phyloP scores from a whole-genome alignment of 73 alveolate species.

The Paramecium primaurelia region DNA sequence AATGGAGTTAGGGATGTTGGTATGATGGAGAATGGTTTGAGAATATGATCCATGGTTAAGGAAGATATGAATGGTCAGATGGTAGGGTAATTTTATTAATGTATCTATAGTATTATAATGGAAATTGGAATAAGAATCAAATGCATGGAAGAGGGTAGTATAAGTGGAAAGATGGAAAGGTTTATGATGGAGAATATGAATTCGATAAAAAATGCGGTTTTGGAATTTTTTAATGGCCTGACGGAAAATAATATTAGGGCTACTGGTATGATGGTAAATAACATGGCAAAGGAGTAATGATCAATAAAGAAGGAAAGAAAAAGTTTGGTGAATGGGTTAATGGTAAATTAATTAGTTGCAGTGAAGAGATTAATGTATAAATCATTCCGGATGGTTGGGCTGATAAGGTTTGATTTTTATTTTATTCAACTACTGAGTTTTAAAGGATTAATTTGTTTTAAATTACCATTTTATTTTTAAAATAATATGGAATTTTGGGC shows the following conservation, averaged over 20 bases:
- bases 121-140: constrained; percentile 69
- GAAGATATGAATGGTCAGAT: constrained; percentile 68
- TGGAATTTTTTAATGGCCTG: constrained; percentile 72
- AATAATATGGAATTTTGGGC: background rate
- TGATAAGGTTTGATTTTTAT: background rate
- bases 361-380: background rate
- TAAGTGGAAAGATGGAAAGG: constrained; percentile 70
- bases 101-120: constrained; percentile 40
- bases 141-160: constrained; percentile 80
- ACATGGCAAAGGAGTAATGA: constrained; percentile 71
- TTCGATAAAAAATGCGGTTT: constrained; percentile 74
- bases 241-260: constrained; percentile 68
- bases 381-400: constrained; percentile 24
- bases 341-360: constrained; percentile 46
- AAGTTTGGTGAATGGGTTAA: constrained; percentile 62
- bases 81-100: constrained; percentile 56
- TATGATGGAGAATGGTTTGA: constrained; percentile 63
- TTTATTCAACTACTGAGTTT: background rate
- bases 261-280: constrained; percentile 76
- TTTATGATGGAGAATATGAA: constrained; percentile 71
- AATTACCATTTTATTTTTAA: background rate
- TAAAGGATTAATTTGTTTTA: background rate
- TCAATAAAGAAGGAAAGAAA: constrained; percentile 44
- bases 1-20: constrained; percentile 54
- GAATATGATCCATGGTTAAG: constrained; percentile 66